Evolutionary conservation across 495 filamentous ascomycete genomes (phyloP).

Genomic region (Parathielavia hyrcaniae): DNA sequence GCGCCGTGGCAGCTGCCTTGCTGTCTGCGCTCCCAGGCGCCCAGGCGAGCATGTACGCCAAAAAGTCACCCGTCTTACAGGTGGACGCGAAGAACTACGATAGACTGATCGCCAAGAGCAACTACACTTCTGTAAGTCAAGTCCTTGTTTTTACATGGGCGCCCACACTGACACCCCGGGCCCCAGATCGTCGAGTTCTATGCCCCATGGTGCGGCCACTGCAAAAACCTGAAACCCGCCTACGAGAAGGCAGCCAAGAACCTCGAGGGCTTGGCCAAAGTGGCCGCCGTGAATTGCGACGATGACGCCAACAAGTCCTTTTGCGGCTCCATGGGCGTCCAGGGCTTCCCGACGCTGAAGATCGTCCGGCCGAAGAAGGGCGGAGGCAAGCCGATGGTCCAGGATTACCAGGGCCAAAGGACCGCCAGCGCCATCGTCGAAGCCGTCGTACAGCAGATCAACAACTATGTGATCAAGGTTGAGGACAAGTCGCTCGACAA

Average conservation of each 20-base stretch:
- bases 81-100: constrained; percentile 79
- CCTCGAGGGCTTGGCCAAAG: constrained; percentile 84
- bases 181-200: constrained; percentile 70
- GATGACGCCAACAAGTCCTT: constrained; percentile 88
- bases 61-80: constrained; percentile 82
- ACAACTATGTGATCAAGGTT: constrained; percentile 86
- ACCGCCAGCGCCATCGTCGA: constrained; percentile 82
- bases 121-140: constrained; percentile 75
- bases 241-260: constrained; percentile 91
- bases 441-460: constrained; percentile 76
- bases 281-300: constrained; percentile 93
- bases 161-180: constrained; percentile 4
- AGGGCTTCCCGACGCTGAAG: constrained; percentile 96
- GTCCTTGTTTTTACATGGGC: not conserved
- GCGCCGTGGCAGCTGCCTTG: constrained; percentile 41
- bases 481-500: constrained; percentile 71
- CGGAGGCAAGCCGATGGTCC: constrained; percentile 69
- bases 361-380: constrained; percentile 78
- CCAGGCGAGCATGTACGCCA: constrained; percentile 71
- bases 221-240: constrained; percentile 87
- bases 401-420: constrained; percentile 85
- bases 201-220: constrained; percentile 94
- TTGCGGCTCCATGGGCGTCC: constrained; percentile 80
- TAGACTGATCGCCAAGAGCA: constrained; percentile 77
- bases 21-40: constrained; percentile 53